Evolutionary conservation across 1,284 basidiomycete genomes (phyloP).

Genomic region (Ceratobasidium sp.): DNA sequence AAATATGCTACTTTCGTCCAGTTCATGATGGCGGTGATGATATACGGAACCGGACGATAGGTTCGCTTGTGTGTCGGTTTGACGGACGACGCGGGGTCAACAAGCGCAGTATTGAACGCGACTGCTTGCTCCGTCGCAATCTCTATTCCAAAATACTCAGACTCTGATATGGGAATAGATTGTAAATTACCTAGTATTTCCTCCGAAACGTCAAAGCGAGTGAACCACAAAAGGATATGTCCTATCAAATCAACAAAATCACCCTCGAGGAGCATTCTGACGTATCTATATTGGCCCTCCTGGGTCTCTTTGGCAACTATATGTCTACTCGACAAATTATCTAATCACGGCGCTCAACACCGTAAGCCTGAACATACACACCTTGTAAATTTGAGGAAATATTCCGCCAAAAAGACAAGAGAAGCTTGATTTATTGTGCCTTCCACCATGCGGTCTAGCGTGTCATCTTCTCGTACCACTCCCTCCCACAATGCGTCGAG

Average conservation of each 20-base stretch:
- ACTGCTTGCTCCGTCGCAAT: neutral
- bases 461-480: neutral
- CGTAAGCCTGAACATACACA: neutral
- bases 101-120: neutral
- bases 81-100: neutral
- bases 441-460: neutral
- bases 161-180: neutral
- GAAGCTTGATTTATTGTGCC: neutral
- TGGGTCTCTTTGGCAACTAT: neutral
- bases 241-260: slow-evolving; percentile 1
- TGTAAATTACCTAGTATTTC: neutral
- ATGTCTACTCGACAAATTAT: neutral
- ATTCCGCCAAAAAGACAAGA: neutral
- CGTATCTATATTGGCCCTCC: neutral
- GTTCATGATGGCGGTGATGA: neutral
- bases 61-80: neutral
- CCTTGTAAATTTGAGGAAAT: neutral
- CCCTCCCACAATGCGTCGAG: neutral
- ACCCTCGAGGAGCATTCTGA: neutral
- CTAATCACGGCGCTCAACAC: neutral
- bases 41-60: neutral
- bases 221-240: neutral
- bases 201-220: neutral
- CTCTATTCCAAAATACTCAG: neutral
- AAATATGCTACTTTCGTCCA: neutral